phyloP scores from a whole-genome alignment of 2,329 filamentous ascomycete genomes.

The Alternaria atra region DNA sequence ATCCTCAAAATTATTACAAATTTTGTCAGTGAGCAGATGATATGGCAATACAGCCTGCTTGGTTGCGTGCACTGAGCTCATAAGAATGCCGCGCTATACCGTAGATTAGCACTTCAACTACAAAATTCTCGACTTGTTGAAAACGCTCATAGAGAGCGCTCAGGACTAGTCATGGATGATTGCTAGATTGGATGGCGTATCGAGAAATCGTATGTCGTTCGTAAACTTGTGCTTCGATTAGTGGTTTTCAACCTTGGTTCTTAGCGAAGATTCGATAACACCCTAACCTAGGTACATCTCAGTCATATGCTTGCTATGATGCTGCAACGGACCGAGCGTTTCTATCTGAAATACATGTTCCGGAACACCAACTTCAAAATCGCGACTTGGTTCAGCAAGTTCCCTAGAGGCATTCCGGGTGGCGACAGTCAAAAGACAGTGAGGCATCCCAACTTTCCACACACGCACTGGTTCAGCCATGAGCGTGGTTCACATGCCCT shows the following conservation, averaged over 20 bases:
- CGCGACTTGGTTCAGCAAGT: constrained; percentile 12
- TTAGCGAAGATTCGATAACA: too few relatives aligned
- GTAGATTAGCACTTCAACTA: too few relatives aligned
- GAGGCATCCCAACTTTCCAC: constrained; percentile 10
- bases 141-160: too few relatives aligned
- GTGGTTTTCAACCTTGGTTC: too few relatives aligned
- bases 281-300: too few relatives aligned
- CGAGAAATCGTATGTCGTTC: too few relatives aligned
- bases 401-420: not conserved
- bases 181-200: too few relatives aligned
- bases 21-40: not conserved
- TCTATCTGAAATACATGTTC: constrained; percentile 8
- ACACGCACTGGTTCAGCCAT: constrained; percentile 11
- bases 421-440: not conserved
- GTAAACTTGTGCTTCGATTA: too few relatives aligned
- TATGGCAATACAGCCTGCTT: not conserved
- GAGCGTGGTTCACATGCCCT: not conserved
- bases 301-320: not conserved
- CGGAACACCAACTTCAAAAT: constrained; percentile 1
- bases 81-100: too few relatives aligned
- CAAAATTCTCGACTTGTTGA: too few relatives aligned
- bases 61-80: not conserved
- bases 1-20: not conserved
- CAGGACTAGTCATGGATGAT: too few relatives aligned
- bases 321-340: not conserved